Percentiles rank a stretch among this genome's conserved stretches.
Evolutionary conservation across 148 eudicot genomes (phyloP).

Genomic region (Camellia sinensis): DNA sequence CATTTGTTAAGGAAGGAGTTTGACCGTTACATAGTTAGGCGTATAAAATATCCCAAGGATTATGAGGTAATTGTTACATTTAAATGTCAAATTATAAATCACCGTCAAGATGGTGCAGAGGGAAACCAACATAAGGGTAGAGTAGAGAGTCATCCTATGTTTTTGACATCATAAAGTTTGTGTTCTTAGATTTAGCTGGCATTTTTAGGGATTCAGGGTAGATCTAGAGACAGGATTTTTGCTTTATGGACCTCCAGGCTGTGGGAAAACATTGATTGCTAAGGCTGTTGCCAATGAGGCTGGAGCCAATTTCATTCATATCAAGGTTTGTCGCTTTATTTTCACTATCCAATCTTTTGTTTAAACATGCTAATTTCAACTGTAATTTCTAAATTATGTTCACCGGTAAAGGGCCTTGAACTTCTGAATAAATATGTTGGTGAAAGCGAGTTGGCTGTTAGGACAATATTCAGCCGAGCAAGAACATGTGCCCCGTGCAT

Average conservation of each 20-base stretch:
- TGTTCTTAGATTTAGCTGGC: neutral
- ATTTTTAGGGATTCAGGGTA: constrained; percentile 51
- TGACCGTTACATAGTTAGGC: constrained; percentile 53
- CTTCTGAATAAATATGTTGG: constrained; percentile 84
- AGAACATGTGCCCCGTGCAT: constrained; percentile 93
- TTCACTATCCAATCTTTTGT: constrained; percentile 6
- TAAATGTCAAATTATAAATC: neutral
- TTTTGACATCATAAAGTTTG: neutral
- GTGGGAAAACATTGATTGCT: constrained; percentile 92
- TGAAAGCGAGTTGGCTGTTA: constrained; percentile 78
- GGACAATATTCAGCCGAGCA: constrained; percentile 75
- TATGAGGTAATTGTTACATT: constrained; percentile 48
- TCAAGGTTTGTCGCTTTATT: constrained; percentile 51
- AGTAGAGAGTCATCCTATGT: neutral
- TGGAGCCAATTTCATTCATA: constrained; percentile 86
- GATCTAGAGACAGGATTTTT: constrained; percentile 75
- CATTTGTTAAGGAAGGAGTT: constrained; percentile 42
- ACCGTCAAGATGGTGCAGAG: neutral
- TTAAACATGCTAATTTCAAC: neutral
- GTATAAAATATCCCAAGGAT: constrained; percentile 58
- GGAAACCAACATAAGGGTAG: neutral
- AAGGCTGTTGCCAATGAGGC: constrained; percentile 94
- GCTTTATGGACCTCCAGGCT: constrained; percentile 96
- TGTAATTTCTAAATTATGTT: neutral
- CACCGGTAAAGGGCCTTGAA: constrained; percentile 67